Evolutionary conservation across 331 rosid genomes (phyloP), one percentile per base, ranked within the genome.

Genomic region (Cucumis variabilis): DNA sequence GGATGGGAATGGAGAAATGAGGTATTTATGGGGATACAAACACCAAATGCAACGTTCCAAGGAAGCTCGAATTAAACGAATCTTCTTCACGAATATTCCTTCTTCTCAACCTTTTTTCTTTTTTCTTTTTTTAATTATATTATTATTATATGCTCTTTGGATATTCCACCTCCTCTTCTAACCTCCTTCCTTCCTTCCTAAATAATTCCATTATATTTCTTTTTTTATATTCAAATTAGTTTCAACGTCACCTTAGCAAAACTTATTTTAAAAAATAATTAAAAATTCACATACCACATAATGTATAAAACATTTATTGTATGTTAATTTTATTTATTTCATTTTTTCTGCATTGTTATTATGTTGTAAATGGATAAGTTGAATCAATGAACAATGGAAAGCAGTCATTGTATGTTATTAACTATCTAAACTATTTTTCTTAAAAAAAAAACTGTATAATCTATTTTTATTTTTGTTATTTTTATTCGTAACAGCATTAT

Each of bases 131-230:
- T 37, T 37, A 7, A 44, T 44, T 6, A 13, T 46, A 60, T 60
- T 1, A n/a, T 28, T 80, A 53, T 82, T 37, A 60, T 81, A 81
- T 81, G 66, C 85, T 81, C 69, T 5, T 79, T 27, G 85, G 50
- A 81, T 81, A 81, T 48, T 70, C 75, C 73, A 23, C 63, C 10
- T 55, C 85, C 50, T 30, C 98, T 11, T 62, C 37, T 30, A 30
- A 23, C 63, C 15, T 55, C 85, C 50, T 28, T 98, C 4, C 9
- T 62, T 21, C 4, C 23, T 62, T 60, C 68, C 68, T 20, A 62
- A 20, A 7, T 62, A 62, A 19, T 62, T 62, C 67, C 0, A 62
- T 7, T 1, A 1, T 7, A 58, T 58, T 58, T 58, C 7, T 55
- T 55, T 55, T 4, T 55, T 4, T 5, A 4, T 16, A 1, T 58